phyloP scores from a whole-genome alignment of 495 filamentous ascomycete species.

The Penicillium chermesinum region DNA sequence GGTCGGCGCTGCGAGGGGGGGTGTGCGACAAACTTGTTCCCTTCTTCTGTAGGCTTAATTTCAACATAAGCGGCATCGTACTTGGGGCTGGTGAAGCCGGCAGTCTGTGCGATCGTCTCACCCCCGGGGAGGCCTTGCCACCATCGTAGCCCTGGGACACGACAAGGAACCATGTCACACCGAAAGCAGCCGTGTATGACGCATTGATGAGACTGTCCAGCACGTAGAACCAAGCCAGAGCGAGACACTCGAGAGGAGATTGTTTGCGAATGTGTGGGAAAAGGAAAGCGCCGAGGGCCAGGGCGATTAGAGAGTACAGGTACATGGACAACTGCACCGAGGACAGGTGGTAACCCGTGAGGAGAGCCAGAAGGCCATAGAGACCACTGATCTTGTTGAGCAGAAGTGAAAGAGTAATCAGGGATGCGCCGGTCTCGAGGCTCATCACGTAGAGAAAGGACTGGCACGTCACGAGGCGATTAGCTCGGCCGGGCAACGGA shows the following conservation, averaged over 20 bases:
- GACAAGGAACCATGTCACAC: constrained; percentile 75
- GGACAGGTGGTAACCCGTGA: constrained; percentile 66
- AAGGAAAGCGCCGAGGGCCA: constrained; percentile 56
- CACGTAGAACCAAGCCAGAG: constrained; percentile 72
- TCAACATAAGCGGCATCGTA: constrained; percentile 50
- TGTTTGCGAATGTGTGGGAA: constrained; percentile 66
- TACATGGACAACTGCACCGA: constrained; percentile 73
- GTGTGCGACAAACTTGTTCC: constrained; percentile 22
- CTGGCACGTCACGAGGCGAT: constrained; percentile 38
- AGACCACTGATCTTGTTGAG: constrained; percentile 86
- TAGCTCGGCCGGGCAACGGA: constrained; percentile 14
- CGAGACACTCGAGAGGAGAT: constrained; percentile 61
- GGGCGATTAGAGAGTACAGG: constrained; percentile 69
- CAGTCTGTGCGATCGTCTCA: constrained; percentile 55
- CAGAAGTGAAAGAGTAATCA: constrained; percentile 71
- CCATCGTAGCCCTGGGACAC: constrained; percentile 52
- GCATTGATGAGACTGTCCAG: constrained; percentile 73
- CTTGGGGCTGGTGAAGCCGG: constrained; percentile 64
- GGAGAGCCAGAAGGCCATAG: constrained; percentile 80
- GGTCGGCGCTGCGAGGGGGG: constrained; percentile 29
- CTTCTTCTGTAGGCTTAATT: constrained; percentile 21
- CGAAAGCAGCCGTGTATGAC: constrained; percentile 73
- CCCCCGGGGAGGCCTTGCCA: constrained; percentile 36
- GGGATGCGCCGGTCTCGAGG: constrained; percentile 76
- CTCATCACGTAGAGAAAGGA: constrained; percentile 79